Conservation (phyloP, 768 basidiomycete genomes). For the Russula earlei region DNA sequence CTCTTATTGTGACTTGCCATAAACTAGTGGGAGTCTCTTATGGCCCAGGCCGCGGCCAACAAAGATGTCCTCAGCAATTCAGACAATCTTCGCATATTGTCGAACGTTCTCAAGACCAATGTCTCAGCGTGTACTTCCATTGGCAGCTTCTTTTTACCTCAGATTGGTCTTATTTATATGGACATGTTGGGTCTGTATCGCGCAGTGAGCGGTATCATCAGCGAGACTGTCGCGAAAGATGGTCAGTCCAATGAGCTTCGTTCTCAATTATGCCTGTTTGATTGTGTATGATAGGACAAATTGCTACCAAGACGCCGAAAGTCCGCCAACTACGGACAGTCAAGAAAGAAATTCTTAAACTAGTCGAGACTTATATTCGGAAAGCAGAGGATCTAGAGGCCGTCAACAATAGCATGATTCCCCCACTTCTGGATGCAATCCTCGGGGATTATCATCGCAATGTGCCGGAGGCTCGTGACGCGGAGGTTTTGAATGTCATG, state of each 20-base stretch:
- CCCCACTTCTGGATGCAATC: conserved; percentile 90
- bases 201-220: conserved; percentile 94
- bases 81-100: conserved; percentile 94
- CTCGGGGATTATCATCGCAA: conserved; percentile 96
- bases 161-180: conserved; percentile 89
- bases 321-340: conserved; percentile 89
- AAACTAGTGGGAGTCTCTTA: conserved; percentile 87
- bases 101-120: conserved; percentile 97
- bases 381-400: conserved; percentile 95
- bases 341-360: conserved; percentile 94
- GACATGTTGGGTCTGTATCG: conserved; percentile 98
- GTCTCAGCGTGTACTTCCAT: conserved; percentile 96
- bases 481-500: conserved; percentile 96
- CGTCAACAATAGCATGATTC: conserved; percentile 87
- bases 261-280: background rate
- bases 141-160: conserved; percentile 95
- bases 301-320: conserved; percentile 96
- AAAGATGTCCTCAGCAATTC: conserved; percentile 84
- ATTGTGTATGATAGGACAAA: conserved; percentile 44
- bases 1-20: background rate
- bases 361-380: conserved; percentile 96
- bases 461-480: conserved; percentile 86
- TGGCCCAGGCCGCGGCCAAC: conserved; percentile 88
- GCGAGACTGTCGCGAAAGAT: conserved; percentile 81
- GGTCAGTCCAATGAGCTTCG: conserved; percentile 34